Evolutionary conservation across 352 stramenopile genomes (phyloP).

Genomic region (Phytophthora niederhauseri): DNA sequence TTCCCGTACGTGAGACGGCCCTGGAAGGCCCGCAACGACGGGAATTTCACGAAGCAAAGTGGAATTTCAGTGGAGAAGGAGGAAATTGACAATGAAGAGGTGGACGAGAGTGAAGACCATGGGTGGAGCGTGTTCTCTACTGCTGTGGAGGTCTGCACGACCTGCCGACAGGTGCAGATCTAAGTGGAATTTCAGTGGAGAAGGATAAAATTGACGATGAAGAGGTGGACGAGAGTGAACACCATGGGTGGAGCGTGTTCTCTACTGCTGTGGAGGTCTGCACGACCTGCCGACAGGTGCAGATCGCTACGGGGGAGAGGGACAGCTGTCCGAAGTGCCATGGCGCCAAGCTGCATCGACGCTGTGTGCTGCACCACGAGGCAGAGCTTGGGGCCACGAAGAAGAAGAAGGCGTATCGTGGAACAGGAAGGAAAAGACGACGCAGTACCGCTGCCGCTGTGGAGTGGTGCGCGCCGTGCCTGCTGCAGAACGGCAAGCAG

Average conservation of each 20-base stretch:
- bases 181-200: constrained; percentile 1
- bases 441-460: constrained; percentile 20
- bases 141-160: no score
- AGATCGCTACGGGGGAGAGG: constrained; percentile 43
- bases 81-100: constrained; percentile 3
- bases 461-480: constrained; percentile 32
- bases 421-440: constrained; percentile 32
- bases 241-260: constrained; percentile 39
- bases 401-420: constrained; percentile 22
- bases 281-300: constrained; percentile 57
- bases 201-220: constrained; percentile 3
- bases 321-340: constrained; percentile 43
- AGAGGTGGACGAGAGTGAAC: constrained; percentile 15
- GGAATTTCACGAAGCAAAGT: constrained; percentile 3
- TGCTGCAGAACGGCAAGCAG: constrained; percentile 21
- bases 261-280: constrained; percentile 57
- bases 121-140: no score
- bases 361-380: constrained; percentile 33
- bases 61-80: constrained; percentile 1
- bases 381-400: constrained; percentile 6
- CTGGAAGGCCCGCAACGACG: constrained; percentile 2
- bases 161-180: no score
- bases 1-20: constrained; percentile 34
- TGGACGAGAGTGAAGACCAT: constrained; percentile 15
- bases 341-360: constrained; percentile 31